These are phyloP conservation scores for Hygrocybe coccinea DNA, from an alignment of 768 basidiomycete genomes.

Conservation along the genomic window DNA sequence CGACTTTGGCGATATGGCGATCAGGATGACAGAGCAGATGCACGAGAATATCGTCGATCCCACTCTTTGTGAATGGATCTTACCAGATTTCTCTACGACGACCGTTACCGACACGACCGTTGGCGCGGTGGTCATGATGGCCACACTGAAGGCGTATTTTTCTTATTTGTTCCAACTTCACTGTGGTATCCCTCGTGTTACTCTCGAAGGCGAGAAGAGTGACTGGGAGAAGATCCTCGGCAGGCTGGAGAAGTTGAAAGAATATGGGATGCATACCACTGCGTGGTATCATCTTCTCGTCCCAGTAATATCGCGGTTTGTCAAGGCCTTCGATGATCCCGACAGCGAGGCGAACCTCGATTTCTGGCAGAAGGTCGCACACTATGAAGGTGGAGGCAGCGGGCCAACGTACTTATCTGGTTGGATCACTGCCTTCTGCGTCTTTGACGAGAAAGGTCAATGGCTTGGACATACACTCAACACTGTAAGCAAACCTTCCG, in stretches of 20 bases:
- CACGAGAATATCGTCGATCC: slow-evolving; percentile 19
- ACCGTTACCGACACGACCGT: slow-evolving; percentile 25
- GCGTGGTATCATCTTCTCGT: slow-evolving; percentile 33
- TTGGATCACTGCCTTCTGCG: slow-evolving; percentile 37
- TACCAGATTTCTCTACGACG: slow-evolving; percentile 36
- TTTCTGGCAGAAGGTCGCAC: slow-evolving; percentile 30
- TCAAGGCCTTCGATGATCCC: slow-evolving; percentile 27
- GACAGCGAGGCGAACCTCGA: slow-evolving; percentile 24
- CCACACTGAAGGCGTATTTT: slow-evolving; percentile 29
- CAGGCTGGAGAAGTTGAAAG: slow-evolving; percentile 30
- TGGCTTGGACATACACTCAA: slow-evolving; percentile 23
- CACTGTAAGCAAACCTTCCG: neutral
- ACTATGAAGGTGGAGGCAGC: slow-evolving; percentile 20
- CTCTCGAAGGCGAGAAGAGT: slow-evolving; percentile 28
- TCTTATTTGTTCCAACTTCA: slow-evolving; percentile 14
- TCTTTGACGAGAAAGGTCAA: slow-evolving; percentile 27
- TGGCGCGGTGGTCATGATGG: slow-evolving; percentile 33
- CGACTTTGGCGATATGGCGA: slow-evolving; percentile 30
- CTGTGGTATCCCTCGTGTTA: slow-evolving; percentile 37
- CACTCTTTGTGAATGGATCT: slow-evolving; percentile 29
- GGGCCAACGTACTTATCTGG: slow-evolving; percentile 28
- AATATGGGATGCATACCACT: slow-evolving; percentile 25
- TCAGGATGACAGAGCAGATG: slow-evolving; percentile 19
- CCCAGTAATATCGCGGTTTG: slow-evolving; percentile 30
- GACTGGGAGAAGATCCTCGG: slow-evolving; percentile 31